phyloP scores from a whole-genome alignment of 2,329 filamentous ascomycete species.

The Fusarium mundagurra region DNA sequence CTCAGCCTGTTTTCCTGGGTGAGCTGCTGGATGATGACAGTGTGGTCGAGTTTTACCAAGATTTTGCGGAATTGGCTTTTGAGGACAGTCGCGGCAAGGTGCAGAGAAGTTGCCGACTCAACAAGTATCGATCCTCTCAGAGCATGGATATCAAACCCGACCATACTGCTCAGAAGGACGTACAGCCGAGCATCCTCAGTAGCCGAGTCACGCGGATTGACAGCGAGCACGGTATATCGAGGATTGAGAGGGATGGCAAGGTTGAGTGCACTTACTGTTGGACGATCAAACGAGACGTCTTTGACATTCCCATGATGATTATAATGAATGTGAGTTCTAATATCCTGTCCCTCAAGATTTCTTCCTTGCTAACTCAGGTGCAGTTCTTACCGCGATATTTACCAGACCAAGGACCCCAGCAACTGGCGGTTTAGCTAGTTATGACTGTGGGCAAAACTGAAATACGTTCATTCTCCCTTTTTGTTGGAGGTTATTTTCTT shows the following conservation, averaged over 20 bases:
- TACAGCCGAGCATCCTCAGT: slow-evolving; percentile 60
- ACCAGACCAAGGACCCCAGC: slow-evolving; percentile 64
- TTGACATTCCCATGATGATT: slow-evolving; percentile 98
- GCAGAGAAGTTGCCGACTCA: slow-evolving; percentile 82
- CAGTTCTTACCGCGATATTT: slow-evolving; percentile 70
- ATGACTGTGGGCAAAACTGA: slow-evolving; percentile 5
- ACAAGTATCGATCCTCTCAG: slow-evolving; percentile 88
- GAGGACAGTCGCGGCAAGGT: slow-evolving; percentile 89
- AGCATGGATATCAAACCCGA: slow-evolving; percentile 53
- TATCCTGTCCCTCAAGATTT: not conserved
- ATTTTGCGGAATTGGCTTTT: slow-evolving; percentile 92
- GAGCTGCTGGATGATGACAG: slow-evolving; percentile 94
- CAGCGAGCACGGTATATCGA: slow-evolving; percentile 81
- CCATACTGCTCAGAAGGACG: slow-evolving; percentile 57
- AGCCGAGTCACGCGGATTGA: slow-evolving; percentile 70
- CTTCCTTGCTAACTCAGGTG: not conserved
- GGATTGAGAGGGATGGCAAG: slow-evolving; percentile 86
- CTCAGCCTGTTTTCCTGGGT: slow-evolving; percentile 87
- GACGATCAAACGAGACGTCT: slow-evolving; percentile 96
- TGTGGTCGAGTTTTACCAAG: slow-evolving; percentile 94
- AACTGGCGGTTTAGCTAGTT: slow-evolving; percentile 60
- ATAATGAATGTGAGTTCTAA: slow-evolving; percentile 88
- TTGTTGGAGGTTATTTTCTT: slow-evolving; percentile 30
- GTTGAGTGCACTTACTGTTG: slow-evolving; percentile 96
- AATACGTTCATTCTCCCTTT: slow-evolving; percentile 41